phyloP scores from a whole-genome alignment of 2,329 filamentous ascomycete species.

The Arthroderma sp. region DNA sequence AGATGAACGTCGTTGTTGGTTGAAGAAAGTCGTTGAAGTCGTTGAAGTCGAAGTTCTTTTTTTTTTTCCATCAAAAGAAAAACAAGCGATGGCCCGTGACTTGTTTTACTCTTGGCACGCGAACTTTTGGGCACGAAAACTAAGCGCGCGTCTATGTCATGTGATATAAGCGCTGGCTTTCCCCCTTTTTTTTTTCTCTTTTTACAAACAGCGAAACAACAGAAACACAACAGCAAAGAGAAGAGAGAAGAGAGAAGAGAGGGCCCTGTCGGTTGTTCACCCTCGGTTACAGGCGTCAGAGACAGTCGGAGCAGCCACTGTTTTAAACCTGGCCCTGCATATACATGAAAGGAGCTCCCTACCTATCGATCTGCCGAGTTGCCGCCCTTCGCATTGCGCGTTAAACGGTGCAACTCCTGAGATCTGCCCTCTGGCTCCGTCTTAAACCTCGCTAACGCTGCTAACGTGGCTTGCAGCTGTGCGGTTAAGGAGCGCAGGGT shows the following conservation, averaged over 20 bases:
- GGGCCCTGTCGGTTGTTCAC: too few species aligned
- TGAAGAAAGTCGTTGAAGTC: not conserved
- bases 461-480: not conserved
- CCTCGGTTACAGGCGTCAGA: not conserved
- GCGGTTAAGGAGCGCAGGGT: not conserved
- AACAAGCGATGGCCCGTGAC: not conserved
- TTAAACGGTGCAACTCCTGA: not conserved
- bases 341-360: not conserved
- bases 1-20: too few species aligned
- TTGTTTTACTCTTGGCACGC: not conserved
- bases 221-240: too few species aligned
- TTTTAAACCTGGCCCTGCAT: not conserved
- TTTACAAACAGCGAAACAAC: too few species aligned
- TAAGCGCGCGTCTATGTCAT: not conserved
- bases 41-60: too few species aligned
- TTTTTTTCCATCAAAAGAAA: too few species aligned
- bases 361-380: not conserved
- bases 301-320: not conserved
- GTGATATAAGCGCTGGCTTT: not conserved
- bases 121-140: not conserved
- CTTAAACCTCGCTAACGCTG: not conserved
- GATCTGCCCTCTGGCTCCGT: not conserved
- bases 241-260: too few species aligned
- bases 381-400: not conserved
- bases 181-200: not conserved